These are phyloP conservation scores for Pythium utonaiense DNA, from an alignment of 352 stramenopile species.

Conservation along the genomic window DNA sequence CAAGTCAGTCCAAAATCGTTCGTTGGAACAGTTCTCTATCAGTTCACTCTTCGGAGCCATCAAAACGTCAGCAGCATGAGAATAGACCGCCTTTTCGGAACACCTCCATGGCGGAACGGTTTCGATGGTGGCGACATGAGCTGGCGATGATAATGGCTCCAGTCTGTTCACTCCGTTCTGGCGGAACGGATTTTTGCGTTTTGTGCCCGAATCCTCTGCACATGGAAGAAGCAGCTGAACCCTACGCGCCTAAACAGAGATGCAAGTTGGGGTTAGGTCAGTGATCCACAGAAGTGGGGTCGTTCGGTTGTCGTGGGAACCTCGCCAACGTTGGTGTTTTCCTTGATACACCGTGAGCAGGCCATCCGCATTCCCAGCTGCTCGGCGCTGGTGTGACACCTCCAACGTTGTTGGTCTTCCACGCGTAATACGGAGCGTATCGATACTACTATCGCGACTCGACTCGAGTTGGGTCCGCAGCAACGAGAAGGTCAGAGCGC, in stretches of 20 bases:
- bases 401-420: neutral
- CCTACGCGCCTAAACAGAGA: neutral
- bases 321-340: neutral
- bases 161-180: too few relatives aligned
- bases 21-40: neutral
- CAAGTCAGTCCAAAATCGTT: neutral
- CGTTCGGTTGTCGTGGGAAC: neutral
- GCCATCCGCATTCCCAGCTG: neutral
- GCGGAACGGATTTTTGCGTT: neutral
- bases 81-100: constrained; percentile 1
- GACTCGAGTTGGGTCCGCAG: too few relatives aligned
- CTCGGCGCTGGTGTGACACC: neutral
- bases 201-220: neutral
- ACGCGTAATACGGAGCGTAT: too few relatives aligned
- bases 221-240: neutral
- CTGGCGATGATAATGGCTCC: too few relatives aligned
- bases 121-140: neutral
- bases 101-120: neutral
- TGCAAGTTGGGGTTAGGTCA: constrained; percentile 1
- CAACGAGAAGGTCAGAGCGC: neutral
- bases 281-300: too few relatives aligned
- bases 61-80: neutral
- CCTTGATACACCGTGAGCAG: neutral
- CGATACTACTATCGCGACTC: too few relatives aligned
- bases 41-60: too few relatives aligned